phyloP scores from a whole-genome alignment of 2,329 filamentous ascomycete genomes.

The Lasiodiplodia sp. region DNA sequence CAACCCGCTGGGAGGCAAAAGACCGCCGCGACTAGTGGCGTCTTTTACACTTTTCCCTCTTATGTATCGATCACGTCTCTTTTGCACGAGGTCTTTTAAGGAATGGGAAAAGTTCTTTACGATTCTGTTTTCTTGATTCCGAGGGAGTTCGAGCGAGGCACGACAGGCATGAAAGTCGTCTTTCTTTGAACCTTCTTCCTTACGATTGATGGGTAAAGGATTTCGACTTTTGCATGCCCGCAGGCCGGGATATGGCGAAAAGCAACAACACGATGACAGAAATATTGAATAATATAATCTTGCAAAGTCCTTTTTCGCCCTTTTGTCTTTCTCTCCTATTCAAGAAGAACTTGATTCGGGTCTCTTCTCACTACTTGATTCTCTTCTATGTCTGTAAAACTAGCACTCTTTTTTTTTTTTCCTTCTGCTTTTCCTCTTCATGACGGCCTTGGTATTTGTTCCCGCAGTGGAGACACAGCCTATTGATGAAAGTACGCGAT shows the following conservation, averaged over 20 bases:
- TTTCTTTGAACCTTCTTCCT: slow-evolving; percentile 27
- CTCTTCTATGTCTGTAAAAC: slow-evolving; percentile 17
- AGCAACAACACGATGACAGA: slow-evolving; percentile 29
- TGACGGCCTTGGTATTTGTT: slow-evolving; percentile 7
- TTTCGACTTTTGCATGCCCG: slow-evolving; percentile 29
- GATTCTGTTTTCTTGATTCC: slow-evolving; percentile 30
- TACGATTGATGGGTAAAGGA: slow-evolving; percentile 25
- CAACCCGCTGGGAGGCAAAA: not conserved
- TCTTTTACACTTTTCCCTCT: slow-evolving; percentile 19
- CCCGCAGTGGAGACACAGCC: not conserved
- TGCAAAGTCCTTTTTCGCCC: slow-evolving; percentile 14
- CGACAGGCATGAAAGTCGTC: slow-evolving; percentile 28
- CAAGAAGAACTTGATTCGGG: not conserved
- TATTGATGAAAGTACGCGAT: not conserved
- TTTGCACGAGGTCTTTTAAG: slow-evolving; percentile 28
- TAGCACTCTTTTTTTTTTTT: not conserved
- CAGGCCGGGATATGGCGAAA: slow-evolving; percentile 29
- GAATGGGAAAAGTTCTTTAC: slow-evolving; percentile 30
- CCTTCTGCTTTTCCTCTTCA: not conserved
- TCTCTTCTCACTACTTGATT: not conserved
- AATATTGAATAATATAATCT: slow-evolving; percentile 29
- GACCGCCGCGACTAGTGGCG: slow-evolving; percentile 10
- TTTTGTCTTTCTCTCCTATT: slow-evolving; percentile 3
- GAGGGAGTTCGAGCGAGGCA: slow-evolving; percentile 29
- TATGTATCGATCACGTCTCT: slow-evolving; percentile 29